Conservation (phyloP, 2,329 filamentous ascomycete genomes). For the Emericellopsis atlantica region DNA sequence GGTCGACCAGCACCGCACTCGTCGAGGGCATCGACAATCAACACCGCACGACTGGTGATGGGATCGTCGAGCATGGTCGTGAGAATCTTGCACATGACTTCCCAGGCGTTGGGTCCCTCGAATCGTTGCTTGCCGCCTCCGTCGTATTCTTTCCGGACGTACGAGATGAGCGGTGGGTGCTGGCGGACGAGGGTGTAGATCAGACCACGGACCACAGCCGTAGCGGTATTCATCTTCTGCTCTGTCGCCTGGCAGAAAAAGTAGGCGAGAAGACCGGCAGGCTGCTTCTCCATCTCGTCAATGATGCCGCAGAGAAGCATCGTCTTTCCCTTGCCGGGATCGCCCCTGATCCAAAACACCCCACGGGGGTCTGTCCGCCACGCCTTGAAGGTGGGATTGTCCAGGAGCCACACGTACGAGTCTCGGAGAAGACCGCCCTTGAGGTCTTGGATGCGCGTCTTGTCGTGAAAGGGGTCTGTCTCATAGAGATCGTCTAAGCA, state of each 20-base stretch:
- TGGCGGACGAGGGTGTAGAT: slow-evolving; percentile 25
- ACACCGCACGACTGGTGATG: slow-evolving; percentile 10
- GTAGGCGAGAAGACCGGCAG: slow-evolving; percentile 12
- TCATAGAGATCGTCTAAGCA: neutral
- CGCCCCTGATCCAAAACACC: slow-evolving; percentile 24
- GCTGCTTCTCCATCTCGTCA: neutral
- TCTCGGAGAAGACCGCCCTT: slow-evolving; percentile 20
- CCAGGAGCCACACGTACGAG: slow-evolving; percentile 20
- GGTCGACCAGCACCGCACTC: slow-evolving; percentile 19
- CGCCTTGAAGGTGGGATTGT: slow-evolving; percentile 10
- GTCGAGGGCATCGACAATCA: slow-evolving; percentile 34
- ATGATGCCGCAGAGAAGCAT: slow-evolving; percentile 25
- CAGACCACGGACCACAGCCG: slow-evolving; percentile 26
- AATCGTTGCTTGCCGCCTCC: neutral
- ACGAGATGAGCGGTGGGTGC: neutral
- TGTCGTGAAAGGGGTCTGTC: slow-evolving; percentile 2
- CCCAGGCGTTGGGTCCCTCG: slow-evolving; percentile 17
- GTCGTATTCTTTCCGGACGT: slow-evolving; percentile 3
- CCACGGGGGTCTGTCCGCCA: slow-evolving; percentile 4
- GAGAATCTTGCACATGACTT: slow-evolving; percentile 22
- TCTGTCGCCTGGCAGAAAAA: slow-evolving; percentile 32
- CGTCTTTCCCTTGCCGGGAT: slow-evolving; percentile 29
- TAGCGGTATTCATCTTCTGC: slow-evolving; percentile 21
- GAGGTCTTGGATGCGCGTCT: slow-evolving; percentile 6
- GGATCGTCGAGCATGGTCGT: slow-evolving; percentile 21